phyloP scores from a whole-genome alignment of 495 filamentous ascomycete genomes.

The Lasiosphaeria hispida region DNA sequence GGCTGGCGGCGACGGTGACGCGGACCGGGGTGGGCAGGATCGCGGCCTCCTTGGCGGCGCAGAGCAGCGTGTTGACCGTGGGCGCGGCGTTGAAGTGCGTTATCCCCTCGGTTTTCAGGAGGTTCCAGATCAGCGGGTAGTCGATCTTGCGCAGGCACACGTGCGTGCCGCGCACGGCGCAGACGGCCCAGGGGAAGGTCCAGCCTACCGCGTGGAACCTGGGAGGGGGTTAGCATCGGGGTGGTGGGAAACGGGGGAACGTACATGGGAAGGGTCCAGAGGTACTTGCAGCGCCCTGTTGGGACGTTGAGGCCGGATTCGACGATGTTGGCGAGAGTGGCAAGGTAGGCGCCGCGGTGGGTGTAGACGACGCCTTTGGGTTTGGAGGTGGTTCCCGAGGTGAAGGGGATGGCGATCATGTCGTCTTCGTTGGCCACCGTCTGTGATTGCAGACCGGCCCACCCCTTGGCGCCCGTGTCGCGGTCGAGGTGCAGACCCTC shows the following conservation, averaged over 20 bases:
- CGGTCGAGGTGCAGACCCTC: slow-evolving; percentile 74
- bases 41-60: slow-evolving; percentile 68
- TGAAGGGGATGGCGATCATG: slow-evolving; percentile 77
- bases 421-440: slow-evolving; percentile 67
- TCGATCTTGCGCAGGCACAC: slow-evolving; percentile 94
- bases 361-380: slow-evolving; percentile 96
- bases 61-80: slow-evolving; percentile 93
- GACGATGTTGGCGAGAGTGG: slow-evolving; percentile 78
- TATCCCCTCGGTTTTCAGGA: slow-evolving; percentile 78
- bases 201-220: slow-evolving; percentile 90
- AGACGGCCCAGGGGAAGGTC: slow-evolving; percentile 87
- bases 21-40: slow-evolving; percentile 66
- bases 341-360: slow-evolving; percentile 82
- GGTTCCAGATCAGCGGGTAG: slow-evolving; percentile 84
- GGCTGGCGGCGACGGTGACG: slow-evolving; percentile 90
- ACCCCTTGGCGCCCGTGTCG: slow-evolving; percentile 62
- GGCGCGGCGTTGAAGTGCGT: slow-evolving; percentile 97
- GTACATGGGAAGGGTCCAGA: slow-evolving; percentile 89
- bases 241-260: background rate
- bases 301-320: slow-evolving; percentile 80
- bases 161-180: slow-evolving; percentile 87
- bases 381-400: slow-evolving; percentile 84
- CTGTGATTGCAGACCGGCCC: slow-evolving; percentile 71
- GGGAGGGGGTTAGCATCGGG: slow-evolving; percentile 14
- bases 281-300: slow-evolving; percentile 67